Conservation (phyloP, 164 flowering plant genomes). For the Vitis cinerea region DNA sequence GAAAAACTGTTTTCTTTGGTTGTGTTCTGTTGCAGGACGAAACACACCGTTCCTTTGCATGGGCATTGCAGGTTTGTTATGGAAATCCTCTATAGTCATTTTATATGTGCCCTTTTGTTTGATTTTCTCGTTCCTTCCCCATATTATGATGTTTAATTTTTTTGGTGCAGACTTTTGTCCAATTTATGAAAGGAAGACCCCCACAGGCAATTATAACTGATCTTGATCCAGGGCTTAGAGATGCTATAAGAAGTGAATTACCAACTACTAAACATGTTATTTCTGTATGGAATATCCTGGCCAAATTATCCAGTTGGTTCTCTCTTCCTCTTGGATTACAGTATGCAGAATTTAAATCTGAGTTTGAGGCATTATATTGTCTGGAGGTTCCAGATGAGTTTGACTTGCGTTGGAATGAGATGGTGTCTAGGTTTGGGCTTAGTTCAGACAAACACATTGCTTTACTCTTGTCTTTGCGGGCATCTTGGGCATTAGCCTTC, state of each 20-base stretch:
- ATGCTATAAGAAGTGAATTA: constrained; percentile 46
- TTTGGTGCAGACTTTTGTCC: constrained; percentile 44
- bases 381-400: constrained; percentile 56
- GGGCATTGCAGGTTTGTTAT: constrained; percentile 62
- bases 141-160: background rate
- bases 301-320: constrained; percentile 66
- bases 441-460: constrained; percentile 55
- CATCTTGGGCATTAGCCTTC: constrained; percentile 51
- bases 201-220: constrained; percentile 70
- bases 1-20: constrained; percentile 50
- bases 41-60: constrained; percentile 45
- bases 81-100: background rate
- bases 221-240: constrained; percentile 51
- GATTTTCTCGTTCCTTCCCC: background rate
- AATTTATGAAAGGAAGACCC: constrained; percentile 55
- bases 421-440: constrained; percentile 59
- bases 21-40: constrained; percentile 65
- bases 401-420: constrained; percentile 58
- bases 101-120: background rate
- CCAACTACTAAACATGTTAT: constrained; percentile 60
- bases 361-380: constrained; percentile 48
- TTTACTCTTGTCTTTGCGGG: constrained; percentile 45
- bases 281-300: constrained; percentile 39
- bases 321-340: constrained; percentile 48
- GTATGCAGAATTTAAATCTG: constrained; percentile 49